Evolutionary conservation across 306 rosid genomes (phyloP).

Genomic region (Cajanus cajan): DNA sequence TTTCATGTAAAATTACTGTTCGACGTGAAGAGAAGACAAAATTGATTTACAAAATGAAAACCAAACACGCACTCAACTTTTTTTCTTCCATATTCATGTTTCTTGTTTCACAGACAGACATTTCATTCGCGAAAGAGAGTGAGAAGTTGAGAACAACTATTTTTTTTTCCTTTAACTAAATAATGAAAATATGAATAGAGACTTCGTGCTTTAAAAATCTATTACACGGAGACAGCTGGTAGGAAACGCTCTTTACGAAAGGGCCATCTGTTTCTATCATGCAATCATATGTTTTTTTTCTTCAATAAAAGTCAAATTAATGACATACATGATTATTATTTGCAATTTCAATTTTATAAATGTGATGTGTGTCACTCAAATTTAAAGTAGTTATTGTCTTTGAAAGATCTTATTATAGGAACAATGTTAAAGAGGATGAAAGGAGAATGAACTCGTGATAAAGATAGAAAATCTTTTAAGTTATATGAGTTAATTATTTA

Average conservation of each 20-base stretch:
- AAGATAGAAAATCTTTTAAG: no score
- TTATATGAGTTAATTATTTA: no score
- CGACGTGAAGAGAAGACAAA: no score
- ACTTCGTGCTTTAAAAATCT: neutral
- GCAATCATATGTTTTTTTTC: neutral
- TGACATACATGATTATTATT: neutral
- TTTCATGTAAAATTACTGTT: no score
- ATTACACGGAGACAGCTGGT: constrained; percentile 22
- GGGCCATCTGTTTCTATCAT: neutral
- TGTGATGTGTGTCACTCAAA: no score
- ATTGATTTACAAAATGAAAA: no score
- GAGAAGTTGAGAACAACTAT: neutral
- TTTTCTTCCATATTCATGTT: neutral
- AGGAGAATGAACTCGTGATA: no score
- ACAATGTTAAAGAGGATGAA: no score
- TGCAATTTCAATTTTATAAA: neutral
- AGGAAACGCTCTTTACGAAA: constrained; percentile 15
- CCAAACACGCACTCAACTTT: no score
- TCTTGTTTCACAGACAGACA: neutral
- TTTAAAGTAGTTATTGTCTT: no score
- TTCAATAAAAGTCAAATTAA: neutral
- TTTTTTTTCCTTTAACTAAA: neutral
- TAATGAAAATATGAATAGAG: neutral
- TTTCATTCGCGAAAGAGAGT: neutral
- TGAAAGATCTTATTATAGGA: no score